phyloP scores from a whole-genome alignment of 2,329 filamentous ascomycete species.

The Fusarium abutilonis region DNA sequence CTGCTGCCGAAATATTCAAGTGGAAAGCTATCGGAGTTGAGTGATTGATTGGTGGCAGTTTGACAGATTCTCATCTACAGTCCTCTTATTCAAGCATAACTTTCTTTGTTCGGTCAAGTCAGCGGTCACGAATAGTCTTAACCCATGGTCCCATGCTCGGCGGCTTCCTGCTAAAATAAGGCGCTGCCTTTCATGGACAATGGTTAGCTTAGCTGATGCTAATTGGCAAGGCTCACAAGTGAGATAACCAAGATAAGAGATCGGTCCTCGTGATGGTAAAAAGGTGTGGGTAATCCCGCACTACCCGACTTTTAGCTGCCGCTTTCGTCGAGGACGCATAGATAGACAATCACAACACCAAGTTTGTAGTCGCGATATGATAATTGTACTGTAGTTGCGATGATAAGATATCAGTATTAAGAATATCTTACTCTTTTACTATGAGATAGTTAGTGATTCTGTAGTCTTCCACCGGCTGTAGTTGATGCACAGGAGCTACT shows the following conservation, averaged over 20 bases:
- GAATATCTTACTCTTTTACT: no score
- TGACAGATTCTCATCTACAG: neutral
- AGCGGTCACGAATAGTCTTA: slow-evolving; percentile 1
- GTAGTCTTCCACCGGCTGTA: neutral
- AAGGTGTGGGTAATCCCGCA: slow-evolving; percentile 30
- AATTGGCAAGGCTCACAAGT: neutral
- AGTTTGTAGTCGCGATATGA: slow-evolving; percentile 16
- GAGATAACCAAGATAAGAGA: slow-evolving; percentile 31
- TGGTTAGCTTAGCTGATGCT: neutral
- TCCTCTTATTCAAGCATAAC: no score
- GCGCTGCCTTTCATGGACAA: neutral
- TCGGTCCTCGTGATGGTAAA: slow-evolving; percentile 32
- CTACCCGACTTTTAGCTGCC: slow-evolving; percentile 21
- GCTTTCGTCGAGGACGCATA: slow-evolving; percentile 16
- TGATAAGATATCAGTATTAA: neutral
- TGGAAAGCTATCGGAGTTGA: neutral
- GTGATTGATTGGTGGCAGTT: neutral
- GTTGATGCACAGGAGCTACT: slow-evolving; percentile 7
- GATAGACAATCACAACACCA: slow-evolving; percentile 26
- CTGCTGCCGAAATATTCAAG: neutral
- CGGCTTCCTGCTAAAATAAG: slow-evolving; percentile 1
- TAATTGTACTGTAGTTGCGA: neutral
- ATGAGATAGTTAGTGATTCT: neutral
- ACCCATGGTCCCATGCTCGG: slow-evolving; percentile 4
- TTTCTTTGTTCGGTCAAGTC: no score